Evolutionary conservation across 2,329 filamentous ascomycete species (phyloP).

Genomic region (Botrytis galanthina): DNA sequence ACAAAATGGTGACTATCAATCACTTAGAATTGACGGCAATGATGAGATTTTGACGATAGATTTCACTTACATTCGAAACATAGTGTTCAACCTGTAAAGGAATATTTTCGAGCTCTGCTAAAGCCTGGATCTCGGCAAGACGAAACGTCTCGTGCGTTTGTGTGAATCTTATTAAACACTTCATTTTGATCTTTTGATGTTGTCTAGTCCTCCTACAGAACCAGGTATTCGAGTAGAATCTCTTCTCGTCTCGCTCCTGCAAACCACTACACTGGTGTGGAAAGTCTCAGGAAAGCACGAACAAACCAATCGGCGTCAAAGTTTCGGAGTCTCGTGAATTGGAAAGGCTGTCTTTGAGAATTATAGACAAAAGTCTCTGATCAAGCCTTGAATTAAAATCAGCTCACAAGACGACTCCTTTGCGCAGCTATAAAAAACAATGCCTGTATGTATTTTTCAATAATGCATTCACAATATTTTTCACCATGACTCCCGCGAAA

Average conservation of each 20-base stretch:
- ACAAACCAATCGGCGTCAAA: neutral
- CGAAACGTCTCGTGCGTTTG: constrained; percentile 93
- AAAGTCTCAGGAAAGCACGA: neutral
- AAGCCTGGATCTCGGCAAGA: constrained; percentile 74
- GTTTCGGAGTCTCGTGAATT: neutral
- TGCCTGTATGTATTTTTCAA: neutral
- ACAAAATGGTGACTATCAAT: constrained; percentile 76
- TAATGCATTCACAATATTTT: neutral
- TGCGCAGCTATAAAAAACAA: neutral
- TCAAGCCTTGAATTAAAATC: neutral
- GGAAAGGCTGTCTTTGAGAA: neutral
- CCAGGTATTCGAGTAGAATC: neutral
- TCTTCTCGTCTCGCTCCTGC: neutral
- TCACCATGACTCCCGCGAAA: constrained; percentile 3
- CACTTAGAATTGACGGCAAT: constrained; percentile 24
- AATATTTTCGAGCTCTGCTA: constrained; percentile 68
- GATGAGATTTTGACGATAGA: constrained; percentile 20
- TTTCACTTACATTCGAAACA: constrained; percentile 61
- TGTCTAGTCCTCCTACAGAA: neutral
- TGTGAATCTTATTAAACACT: constrained; percentile 85
- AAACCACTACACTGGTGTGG: constrained; percentile 11
- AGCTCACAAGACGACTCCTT: neutral
- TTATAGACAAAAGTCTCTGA: neutral
- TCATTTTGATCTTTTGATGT: constrained; percentile 46
- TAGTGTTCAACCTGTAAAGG: constrained; percentile 74